Conservation (phyloP, 192 early-diverging fungal species). For the Coemansia sp. region DNA sequence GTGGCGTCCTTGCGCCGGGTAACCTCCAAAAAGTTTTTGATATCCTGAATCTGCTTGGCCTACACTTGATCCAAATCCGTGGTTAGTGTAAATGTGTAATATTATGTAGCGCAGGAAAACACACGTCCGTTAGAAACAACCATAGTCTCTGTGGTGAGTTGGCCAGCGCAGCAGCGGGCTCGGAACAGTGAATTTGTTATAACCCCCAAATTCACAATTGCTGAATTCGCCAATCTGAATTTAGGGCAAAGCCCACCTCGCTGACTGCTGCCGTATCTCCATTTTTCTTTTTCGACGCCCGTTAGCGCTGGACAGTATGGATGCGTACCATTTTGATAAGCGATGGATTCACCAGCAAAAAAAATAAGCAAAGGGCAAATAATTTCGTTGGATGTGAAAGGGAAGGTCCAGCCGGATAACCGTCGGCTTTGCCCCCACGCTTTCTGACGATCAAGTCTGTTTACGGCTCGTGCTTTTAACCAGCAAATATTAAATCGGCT, state of each 20-base stretch:
- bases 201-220: too few species aligned
- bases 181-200: background rate
- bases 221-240: too few species aligned
- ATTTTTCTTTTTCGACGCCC: background rate
- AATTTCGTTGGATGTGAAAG: constrained; percentile 3
- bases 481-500: too few species aligned
- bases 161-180: too few species aligned
- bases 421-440: too few species aligned
- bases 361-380: background rate
- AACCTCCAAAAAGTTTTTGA: constrained; percentile 96
- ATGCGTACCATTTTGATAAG: constrained; percentile 10
- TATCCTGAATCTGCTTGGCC: constrained; percentile 97
- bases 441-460: too few species aligned
- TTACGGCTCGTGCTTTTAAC: too few species aligned
- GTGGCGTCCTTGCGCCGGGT: constrained; percentile 95
- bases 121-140: background rate
- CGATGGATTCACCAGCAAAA: constrained; percentile 8
- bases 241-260: too few species aligned
- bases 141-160: background rate
- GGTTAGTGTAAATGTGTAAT: too few species aligned
- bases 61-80: constrained; percentile 29
- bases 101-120: background rate
- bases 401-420: background rate
- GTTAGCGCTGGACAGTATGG: background rate
- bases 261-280: background rate